Base-by-base conservation (phyloP, 352 stramenopile species). In the Thalassiosira mediterranea region DNA sequence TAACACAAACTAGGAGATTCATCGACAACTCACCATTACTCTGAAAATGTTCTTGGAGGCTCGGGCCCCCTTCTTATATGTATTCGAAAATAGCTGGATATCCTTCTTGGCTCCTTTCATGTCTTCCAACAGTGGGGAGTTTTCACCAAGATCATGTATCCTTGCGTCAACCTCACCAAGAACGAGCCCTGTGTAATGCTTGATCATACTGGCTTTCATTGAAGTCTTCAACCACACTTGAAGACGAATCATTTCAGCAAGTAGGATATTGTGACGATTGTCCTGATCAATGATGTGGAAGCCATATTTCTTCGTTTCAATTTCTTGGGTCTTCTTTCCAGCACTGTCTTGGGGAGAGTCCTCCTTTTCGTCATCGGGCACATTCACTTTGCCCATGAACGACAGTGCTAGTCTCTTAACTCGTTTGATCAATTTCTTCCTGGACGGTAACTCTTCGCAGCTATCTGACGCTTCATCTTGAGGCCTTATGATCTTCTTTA, bases 41-140 rank as follows among this genome's bases (percentile, higher is more conserved):
- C 86, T 73, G 2, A 92, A 46, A 19, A 93, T 67, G 76, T 93
- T 93, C 54, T 93, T 93, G 2, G 70, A 48, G 26, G 72, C 63
- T 5, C 74, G 60, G 15, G 70, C 15, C 25, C 10, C 23, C 38
- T 64, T 79, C 26, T 75, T 79, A 13, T 66, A 69, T 46, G 57
- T 71, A 19, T 61, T 57, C n/a, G 72, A 68, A 40, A 78, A 87
- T 4, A 88, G 23, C 15, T 76, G 23, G 53, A 92, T 72, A 53
- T 92, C 62, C 4, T 83, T 66, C 21, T 74, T 69, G 26, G 83
- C 85, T 72, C 83, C 82, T 51, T 61, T 28, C 34, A 86, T 60
- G 15, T n/a, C 54, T 46, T 71, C 34, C 15, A 64, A 49, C 38
- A 71, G 62, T 37, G 66, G 42, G 3, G 61, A 56, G 19, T 51